Conservation (phyloP, 257 asterid species). For the Linaria vulgaris region DNA sequence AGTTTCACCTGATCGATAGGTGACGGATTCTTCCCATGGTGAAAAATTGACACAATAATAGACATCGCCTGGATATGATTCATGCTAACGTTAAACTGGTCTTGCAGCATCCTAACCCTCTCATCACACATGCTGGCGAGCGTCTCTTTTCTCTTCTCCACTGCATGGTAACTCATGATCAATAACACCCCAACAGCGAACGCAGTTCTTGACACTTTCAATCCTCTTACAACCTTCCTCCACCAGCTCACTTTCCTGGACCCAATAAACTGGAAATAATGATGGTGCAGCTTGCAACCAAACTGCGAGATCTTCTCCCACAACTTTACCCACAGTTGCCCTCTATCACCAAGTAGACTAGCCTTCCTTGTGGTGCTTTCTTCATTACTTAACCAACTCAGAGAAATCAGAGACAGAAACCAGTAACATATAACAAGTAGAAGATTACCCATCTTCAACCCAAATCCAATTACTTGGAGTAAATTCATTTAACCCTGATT, state of each 20-base stretch:
- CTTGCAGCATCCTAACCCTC: constrained; percentile 96
- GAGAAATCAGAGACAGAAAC: constrained; percentile 63
- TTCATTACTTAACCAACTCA: constrained; percentile 71
- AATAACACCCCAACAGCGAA: constrained; percentile 43
- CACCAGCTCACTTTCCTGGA: constrained; percentile 53
- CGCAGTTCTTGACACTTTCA: constrained; percentile 47
- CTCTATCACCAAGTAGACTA: constrained; percentile 52
- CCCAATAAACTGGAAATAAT: constrained; percentile 52
- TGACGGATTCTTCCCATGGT: constrained; percentile 79
- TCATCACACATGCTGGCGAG: constrained; percentile 95
- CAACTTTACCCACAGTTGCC: constrained; percentile 56
- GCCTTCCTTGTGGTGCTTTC: constrained; percentile 66
- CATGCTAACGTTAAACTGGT: constrained; percentile 95
- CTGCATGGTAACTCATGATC: constrained; percentile 55
- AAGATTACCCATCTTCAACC: constrained; percentile 79
- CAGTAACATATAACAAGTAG: constrained; percentile 67
- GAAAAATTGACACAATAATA: constrained; percentile 83
- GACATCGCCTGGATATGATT: constrained; percentile 98
- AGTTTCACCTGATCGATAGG: constrained; percentile 86
- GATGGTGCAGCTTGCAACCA: constrained; percentile 54
- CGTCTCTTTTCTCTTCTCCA: constrained; percentile 80
- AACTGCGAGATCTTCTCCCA: constrained; percentile 56
- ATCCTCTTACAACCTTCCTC: constrained; percentile 54
- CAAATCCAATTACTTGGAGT: constrained; percentile 71
- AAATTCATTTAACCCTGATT: constrained; percentile 71